phyloP scores from a whole-genome alignment of 108 stramenopile genomes.

The Thalassiosira profunda region DNA sequence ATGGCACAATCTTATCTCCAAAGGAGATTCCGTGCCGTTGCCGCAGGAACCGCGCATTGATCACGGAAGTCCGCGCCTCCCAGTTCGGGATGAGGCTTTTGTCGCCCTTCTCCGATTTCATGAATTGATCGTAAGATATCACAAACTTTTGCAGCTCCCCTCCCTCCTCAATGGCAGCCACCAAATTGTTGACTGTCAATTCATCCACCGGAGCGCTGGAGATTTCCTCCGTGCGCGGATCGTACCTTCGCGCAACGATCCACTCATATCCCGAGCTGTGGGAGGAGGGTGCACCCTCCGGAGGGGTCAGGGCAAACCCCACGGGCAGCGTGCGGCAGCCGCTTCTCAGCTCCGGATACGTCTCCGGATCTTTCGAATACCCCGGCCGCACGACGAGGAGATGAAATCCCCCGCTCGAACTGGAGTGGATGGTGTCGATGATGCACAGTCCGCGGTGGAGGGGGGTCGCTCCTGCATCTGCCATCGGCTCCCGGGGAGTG shows the following conservation, averaged over 20 bases:
- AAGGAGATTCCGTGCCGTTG: constrained; percentile 2
- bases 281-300: not conserved
- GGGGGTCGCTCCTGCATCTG: too few relatives aligned
- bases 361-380: not conserved
- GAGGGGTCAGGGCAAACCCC: constrained; percentile 26
- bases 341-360: not conserved
- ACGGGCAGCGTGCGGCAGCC: constrained; percentile 17
- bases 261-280: constrained; percentile 24
- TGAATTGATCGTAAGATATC: constrained; percentile 53
- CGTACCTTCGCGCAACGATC: constrained; percentile 64
- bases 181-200: constrained; percentile 48
- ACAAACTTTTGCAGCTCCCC: constrained; percentile 33
- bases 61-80: constrained; percentile 35
- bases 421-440: not conserved
- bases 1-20: constrained; percentile 76
- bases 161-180: constrained; percentile 35
- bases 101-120: constrained; percentile 15
- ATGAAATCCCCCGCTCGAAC: constrained; percentile 17
- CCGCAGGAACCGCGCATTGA: constrained; percentile 20
- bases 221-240: constrained; percentile 80
- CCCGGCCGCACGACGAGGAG: constrained; percentile 37
- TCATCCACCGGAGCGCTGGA: constrained; percentile 60
- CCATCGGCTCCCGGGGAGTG: too few relatives aligned
- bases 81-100: constrained; percentile 20
- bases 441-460: not conserved